Evolutionary conservation across 2,329 filamentous ascomycete species (phyloP).

Genomic region (Aspergillus latus): DNA sequence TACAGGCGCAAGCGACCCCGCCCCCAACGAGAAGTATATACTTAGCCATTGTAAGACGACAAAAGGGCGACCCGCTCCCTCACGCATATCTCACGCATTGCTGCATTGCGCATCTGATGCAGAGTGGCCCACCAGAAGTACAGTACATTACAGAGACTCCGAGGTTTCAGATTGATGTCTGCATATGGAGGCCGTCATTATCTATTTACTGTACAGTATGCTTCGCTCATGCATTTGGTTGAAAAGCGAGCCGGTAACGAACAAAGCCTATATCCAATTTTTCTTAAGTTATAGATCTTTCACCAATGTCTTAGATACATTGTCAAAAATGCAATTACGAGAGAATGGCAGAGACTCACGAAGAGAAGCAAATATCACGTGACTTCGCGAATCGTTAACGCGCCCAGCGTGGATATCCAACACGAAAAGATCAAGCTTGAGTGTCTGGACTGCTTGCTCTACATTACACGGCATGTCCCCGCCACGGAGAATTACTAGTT

Average conservation of each 20-base stretch:
- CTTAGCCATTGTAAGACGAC: background rate
- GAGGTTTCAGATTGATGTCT: too few species aligned
- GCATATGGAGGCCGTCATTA: too few species aligned
- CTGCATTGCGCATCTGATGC: background rate
- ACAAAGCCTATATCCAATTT: too few species aligned
- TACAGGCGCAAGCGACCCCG: background rate
- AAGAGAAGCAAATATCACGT: conserved; percentile 14
- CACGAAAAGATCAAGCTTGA: conserved; percentile 4
- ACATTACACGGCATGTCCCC: conserved; percentile 25
- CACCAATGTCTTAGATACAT: background rate
- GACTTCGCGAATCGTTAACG: conserved; percentile 22
- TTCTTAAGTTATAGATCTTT: too few species aligned
- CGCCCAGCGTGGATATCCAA: conserved; percentile 12
- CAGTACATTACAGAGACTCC: too few species aligned
- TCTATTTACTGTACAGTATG: too few species aligned
- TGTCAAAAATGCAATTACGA: background rate
- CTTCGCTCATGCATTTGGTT: too few species aligned
- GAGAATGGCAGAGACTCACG: background rate
- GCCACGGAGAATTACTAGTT: conserved; percentile 44
- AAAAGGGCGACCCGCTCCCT: background rate
- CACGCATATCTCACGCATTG: background rate
- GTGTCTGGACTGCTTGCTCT: background rate
- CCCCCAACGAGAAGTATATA: background rate
- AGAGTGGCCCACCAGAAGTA: too few species aligned
- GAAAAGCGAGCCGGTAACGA: too few species aligned